Evolutionary conservation across 495 filamentous ascomycete species (phyloP), one percentile per base, ranked within the genome.

Genomic region (Xylaria intraflava): DNA sequence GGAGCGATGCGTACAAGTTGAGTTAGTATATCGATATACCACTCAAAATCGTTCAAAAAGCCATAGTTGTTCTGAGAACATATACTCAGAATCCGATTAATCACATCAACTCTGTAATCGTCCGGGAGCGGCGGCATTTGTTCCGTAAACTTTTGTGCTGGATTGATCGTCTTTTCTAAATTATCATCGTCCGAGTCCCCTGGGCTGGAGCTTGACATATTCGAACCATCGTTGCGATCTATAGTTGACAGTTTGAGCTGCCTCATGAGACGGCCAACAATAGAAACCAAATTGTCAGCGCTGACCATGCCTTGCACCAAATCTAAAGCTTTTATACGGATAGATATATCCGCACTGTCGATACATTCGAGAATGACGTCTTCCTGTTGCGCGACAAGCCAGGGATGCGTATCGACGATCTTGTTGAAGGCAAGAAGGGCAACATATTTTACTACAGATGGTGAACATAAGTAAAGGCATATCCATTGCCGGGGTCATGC

Each of bases 351-450:
- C 5, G 85, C 72, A 70, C 95, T 95, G 57, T 98, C 94, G 59
- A 98, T 87, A 59, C 93, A 98, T 53, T 91, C 83, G 64, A 96
- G 79, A 47, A 98, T 95, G 43, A 97, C 91, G 65, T 96, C 90
- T 70, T 94, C 89, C 61, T 98, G 93, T 65, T 88, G 75, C 2
- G 87, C 83, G 30, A 98, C 91, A 38, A 98, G 78, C 61, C 84
- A 81, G 0, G 93, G 85, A 62, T 98, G 90, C 5, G 90, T 89
- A 8, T 76, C 62, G n/a, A 95, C 91, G 58, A 98, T 95, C 60
- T 87, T 86, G 47, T 92, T 91, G 72, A 97, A 92, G 14, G 94
- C 93, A 31, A 98, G 79, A 27, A 98, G 76, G 6, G 94, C 93
- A 46, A 98, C 94, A 65, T 96, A 98, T 84, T 93, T 96, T 43